Evolutionary conservation across 2,329 filamentous ascomycete species (phyloP).

Genomic region (Didymella keratinophila): DNA sequence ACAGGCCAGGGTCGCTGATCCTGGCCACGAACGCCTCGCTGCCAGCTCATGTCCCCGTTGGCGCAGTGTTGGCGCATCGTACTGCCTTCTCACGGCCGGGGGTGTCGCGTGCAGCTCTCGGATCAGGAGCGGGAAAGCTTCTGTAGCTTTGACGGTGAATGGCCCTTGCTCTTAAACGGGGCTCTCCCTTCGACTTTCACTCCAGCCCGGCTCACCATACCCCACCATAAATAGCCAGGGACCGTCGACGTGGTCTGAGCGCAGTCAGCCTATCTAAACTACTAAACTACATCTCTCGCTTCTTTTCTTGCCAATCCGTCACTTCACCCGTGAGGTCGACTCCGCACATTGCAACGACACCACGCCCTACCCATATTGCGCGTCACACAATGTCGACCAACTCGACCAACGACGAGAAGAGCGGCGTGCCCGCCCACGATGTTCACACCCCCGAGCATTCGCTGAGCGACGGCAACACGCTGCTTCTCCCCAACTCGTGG

Average conservation of each 20-base stretch:
- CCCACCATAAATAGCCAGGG: slow-evolving; percentile 19
- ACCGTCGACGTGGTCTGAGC: slow-evolving; percentile 18
- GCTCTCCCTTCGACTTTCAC: slow-evolving; percentile 13
- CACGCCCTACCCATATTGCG: slow-evolving; percentile 4
- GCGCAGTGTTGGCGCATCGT: slow-evolving; percentile 16
- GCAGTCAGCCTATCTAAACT: slow-evolving; percentile 22
- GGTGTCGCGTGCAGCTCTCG: slow-evolving; percentile 43
- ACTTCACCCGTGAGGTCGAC: slow-evolving; percentile 9
- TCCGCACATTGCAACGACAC: slow-evolving; percentile 11
- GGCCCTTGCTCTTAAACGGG: slow-evolving; percentile 17
- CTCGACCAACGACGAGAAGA: slow-evolving; percentile 33
- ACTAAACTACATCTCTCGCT: slow-evolving; percentile 21
- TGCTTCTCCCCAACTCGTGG: slow-evolving; percentile 55
- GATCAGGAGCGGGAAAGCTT: slow-evolving; percentile 17
- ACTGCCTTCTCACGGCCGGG: slow-evolving; percentile 25
- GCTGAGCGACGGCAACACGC: slow-evolving; percentile 39
- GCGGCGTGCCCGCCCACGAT: slow-evolving; percentile 30
- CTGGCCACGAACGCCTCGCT: slow-evolving; percentile 3
- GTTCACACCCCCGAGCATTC: slow-evolving; percentile 43
- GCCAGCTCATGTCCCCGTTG: slow-evolving; percentile 14
- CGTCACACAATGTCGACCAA: slow-evolving; percentile 36
- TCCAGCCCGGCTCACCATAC: background rate
- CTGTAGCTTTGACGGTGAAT: slow-evolving; percentile 24
- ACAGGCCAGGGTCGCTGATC: slow-evolving; percentile 4
- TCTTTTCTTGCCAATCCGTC: slow-evolving; percentile 12